phyloP scores from a whole-genome alignment of 805 yeast genomes.

The Nakazawaea wickerhamii region DNA sequence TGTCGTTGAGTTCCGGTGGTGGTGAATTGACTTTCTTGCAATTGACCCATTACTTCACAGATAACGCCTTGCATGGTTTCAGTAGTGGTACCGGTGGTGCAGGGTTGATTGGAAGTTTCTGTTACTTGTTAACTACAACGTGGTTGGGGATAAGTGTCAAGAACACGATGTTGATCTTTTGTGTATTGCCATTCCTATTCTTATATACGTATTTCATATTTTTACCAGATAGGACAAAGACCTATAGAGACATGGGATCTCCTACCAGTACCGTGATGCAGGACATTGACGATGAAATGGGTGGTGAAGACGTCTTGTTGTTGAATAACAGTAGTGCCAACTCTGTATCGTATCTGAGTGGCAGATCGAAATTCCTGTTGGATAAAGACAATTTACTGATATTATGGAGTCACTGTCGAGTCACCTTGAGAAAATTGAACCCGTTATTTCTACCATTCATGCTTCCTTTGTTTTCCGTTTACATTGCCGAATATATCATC shows the following conservation, averaged over 20 bases:
- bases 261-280: too few relatives aligned
- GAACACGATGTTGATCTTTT: conserved; percentile 51
- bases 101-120: conserved; percentile 77
- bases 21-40: conserved; percentile 90
- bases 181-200: conserved; percentile 28
- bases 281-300: too few relatives aligned
- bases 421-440: conserved; percentile 29
- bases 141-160: conserved; percentile 52
- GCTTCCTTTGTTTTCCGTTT: conserved; percentile 80
- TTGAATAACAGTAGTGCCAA: too few relatives aligned
- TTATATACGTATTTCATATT: conserved; percentile 22
- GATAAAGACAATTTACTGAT: not conserved
- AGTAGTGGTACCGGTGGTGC: conserved; percentile 97
- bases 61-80: conserved; percentile 72
- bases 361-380: not conserved
- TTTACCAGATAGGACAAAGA: conserved; percentile 18
- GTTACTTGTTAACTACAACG: conserved; percentile 68
- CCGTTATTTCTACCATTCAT: conserved; percentile 60
- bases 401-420: not conserved
- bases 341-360: not conserved
- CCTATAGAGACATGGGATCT: not conserved
- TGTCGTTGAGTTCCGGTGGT: conserved; percentile 80
- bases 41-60: conserved; percentile 70
- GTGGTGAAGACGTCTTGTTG: too few relatives aligned
- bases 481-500: conserved; percentile 79